phyloP scores from a whole-genome alignment of 257 asterid genomes.

The Lantana camara region DNA sequence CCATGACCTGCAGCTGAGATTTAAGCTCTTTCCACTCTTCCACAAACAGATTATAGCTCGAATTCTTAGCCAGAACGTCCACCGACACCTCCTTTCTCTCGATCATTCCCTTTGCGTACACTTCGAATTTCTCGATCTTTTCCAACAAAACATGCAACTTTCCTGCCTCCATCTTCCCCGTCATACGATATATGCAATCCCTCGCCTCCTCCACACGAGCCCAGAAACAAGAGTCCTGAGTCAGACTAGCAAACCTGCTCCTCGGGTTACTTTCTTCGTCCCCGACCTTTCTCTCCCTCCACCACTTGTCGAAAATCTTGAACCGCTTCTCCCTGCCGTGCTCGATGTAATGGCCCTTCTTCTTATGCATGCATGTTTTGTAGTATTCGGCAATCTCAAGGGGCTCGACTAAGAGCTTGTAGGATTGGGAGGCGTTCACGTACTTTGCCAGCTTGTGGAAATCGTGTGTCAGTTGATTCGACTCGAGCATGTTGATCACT shows the following conservation, averaged over 20 bases:
- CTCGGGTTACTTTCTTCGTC: constrained; percentile 51
- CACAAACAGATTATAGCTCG: constrained; percentile 70
- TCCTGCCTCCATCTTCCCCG: constrained; percentile 52
- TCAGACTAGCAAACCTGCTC: constrained; percentile 67
- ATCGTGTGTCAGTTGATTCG: constrained; percentile 75
- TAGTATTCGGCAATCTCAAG: constrained; percentile 90
- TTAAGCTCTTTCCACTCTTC: constrained; percentile 63
- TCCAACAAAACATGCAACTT: constrained; percentile 37
- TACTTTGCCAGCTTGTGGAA: constrained; percentile 71
- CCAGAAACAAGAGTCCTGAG: constrained; percentile 95
- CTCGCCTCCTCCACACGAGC: constrained; percentile 84
- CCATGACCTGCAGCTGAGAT: constrained; percentile 44
- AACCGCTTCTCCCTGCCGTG: constrained; percentile 78
- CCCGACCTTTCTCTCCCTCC: constrained; percentile 58
- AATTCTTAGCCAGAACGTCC: constrained; percentile 75
- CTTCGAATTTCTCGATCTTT: constrained; percentile 56
- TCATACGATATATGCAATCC: constrained; percentile 42
- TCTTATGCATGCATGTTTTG: constrained; percentile 55
- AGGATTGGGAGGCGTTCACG: constrained; percentile 67
- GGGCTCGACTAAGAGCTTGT: constrained; percentile 85
- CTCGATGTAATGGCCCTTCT: constrained; percentile 70
- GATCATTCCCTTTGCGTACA: constrained; percentile 60
- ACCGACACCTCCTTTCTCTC: constrained; percentile 73
- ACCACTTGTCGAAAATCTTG: constrained; percentile 82
- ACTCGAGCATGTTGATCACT: constrained; percentile 58